Evolutionary conservation across 2,329 filamentous ascomycete genomes (phyloP).

Genomic region (Clonostachys solani): DNA sequence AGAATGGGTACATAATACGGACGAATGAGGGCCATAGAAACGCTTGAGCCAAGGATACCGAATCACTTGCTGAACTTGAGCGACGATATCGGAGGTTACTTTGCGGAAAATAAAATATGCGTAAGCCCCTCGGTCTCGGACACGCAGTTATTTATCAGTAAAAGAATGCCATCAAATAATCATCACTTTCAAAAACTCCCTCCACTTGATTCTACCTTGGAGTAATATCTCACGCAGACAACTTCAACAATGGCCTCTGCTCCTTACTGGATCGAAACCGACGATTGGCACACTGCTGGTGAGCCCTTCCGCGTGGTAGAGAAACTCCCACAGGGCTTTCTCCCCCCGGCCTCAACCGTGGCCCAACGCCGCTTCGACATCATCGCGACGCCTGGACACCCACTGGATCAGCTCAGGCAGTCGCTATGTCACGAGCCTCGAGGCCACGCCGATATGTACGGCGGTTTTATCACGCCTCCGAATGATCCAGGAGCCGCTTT

Average conservation of each 20-base stretch:
- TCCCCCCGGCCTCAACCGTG: not conserved
- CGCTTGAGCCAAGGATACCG: too few species aligned
- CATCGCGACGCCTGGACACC: not conserved
- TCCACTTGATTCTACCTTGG: too few species aligned
- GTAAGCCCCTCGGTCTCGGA: too few species aligned
- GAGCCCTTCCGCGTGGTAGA: conserved; percentile 16
- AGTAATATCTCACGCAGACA: too few species aligned
- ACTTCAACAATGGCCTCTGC: not conserved
- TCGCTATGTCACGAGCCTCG: conserved; percentile 7
- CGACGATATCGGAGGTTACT: too few species aligned
- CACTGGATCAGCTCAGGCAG: conserved; percentile 1
- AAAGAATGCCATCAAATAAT: too few species aligned
- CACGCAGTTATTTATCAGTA: too few species aligned
- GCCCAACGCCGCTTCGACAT: conserved; percentile 1
- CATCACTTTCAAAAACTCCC: too few species aligned
- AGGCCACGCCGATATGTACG: conserved; percentile 15
- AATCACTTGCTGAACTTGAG: too few species aligned
- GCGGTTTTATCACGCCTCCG: conserved; percentile 13
- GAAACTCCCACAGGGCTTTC: conserved; percentile 2
- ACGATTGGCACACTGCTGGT: conserved; percentile 18
- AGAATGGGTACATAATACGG: too few species aligned
- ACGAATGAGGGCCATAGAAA: too few species aligned
- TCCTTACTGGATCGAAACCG: conserved; percentile 12
- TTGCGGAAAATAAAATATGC: too few species aligned
- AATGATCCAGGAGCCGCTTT: conserved; percentile 12